Percentiles rank a stretch among this genome's conserved stretches.
Evolutionary conservation across 1,284 basidiomycete species (phyloP).

Genomic region (Porogramme epimiltina): DNA sequence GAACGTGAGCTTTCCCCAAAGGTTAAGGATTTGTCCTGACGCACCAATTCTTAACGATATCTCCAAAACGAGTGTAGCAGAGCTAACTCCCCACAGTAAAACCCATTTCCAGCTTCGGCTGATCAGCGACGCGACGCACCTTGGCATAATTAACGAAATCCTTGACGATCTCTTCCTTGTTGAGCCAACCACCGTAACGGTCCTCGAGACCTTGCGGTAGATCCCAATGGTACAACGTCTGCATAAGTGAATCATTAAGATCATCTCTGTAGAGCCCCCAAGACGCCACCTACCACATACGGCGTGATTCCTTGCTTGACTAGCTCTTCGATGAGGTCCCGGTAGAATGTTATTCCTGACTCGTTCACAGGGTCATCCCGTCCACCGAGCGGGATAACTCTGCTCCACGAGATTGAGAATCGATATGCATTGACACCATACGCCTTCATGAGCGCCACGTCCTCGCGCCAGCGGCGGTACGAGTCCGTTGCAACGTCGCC

Average conservation of each 20-base stretch:
- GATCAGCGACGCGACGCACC: constrained; percentile 13
- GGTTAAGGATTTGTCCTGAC: background rate
- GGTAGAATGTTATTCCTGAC: constrained; percentile 66
- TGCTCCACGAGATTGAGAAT: constrained; percentile 76
- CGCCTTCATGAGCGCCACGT: constrained; percentile 59
- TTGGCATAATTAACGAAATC: constrained; percentile 70
- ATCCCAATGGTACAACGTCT: constrained; percentile 84
- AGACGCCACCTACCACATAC: constrained; percentile 67
- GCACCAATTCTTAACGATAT: constrained; percentile 74
- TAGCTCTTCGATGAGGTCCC: constrained; percentile 64
- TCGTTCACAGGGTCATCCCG: constrained; percentile 68
- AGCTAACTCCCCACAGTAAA: constrained; percentile 30
- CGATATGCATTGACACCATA: constrained; percentile 38
- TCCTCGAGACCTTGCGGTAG: constrained; percentile 70
- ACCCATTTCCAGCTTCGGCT: background rate
- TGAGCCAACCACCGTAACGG: constrained; percentile 75
- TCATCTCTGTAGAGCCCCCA: too few species aligned
- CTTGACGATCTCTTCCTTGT: constrained; percentile 59
- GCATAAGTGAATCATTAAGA: too few species aligned
- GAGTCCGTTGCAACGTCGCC: constrained; percentile 75
- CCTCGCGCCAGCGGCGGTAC: constrained; percentile 66
- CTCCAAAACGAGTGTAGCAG: constrained; percentile 73
- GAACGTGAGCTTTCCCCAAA: background rate
- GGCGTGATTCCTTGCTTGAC: constrained; percentile 63
- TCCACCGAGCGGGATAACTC: constrained; percentile 73